phyloP scores from a whole-genome alignment of 2,329 filamentous ascomycete genomes.

The Chaetomium sp. region DNA sequence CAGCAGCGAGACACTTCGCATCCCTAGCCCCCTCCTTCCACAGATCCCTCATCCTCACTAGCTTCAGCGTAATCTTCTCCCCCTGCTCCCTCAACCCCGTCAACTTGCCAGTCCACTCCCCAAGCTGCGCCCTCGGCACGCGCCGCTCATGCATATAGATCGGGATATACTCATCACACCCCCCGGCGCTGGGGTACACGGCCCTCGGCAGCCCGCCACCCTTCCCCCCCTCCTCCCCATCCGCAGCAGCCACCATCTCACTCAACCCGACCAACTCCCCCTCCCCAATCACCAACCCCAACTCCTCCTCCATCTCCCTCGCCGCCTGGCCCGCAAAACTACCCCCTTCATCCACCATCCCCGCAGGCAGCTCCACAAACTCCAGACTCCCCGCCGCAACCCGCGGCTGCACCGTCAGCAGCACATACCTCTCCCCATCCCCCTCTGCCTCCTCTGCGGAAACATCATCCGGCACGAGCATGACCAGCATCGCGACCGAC shows the following conservation, averaged over 20 bases:
- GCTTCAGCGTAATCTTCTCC: slow-evolving; percentile 63
- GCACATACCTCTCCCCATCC: slow-evolving; percentile 53
- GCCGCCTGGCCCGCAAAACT: slow-evolving; percentile 61
- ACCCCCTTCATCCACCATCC: slow-evolving; percentile 62
- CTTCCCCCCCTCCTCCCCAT: slow-evolving; percentile 24
- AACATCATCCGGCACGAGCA: slow-evolving; percentile 56
- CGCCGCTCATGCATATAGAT: slow-evolving; percentile 60
- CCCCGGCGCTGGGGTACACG: slow-evolving; percentile 61
- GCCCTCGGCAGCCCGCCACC: slow-evolving; percentile 45
- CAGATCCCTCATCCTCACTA: slow-evolving; percentile 58
- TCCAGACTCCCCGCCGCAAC: slow-evolving; percentile 57
- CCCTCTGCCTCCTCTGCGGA: slow-evolving; percentile 19
- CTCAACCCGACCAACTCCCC: slow-evolving; percentile 54
- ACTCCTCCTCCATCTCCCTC: slow-evolving; percentile 62
- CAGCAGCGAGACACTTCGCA: slow-evolving; percentile 60
- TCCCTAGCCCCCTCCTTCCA: slow-evolving; percentile 62
- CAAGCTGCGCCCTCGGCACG: slow-evolving; percentile 52
- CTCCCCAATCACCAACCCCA: slow-evolving; percentile 55
- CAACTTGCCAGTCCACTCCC: slow-evolving; percentile 58
- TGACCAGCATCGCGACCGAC: slow-evolving; percentile 62
- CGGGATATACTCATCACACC: slow-evolving; percentile 62
- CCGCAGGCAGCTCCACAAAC: slow-evolving; percentile 62
- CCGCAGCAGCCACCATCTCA: slow-evolving; percentile 47
- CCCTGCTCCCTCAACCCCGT: slow-evolving; percentile 61
- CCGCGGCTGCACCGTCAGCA: slow-evolving; percentile 63